Conservation (phyloP, 2,329 filamentous ascomycete species). For the Venturiaceae sp. region DNA sequence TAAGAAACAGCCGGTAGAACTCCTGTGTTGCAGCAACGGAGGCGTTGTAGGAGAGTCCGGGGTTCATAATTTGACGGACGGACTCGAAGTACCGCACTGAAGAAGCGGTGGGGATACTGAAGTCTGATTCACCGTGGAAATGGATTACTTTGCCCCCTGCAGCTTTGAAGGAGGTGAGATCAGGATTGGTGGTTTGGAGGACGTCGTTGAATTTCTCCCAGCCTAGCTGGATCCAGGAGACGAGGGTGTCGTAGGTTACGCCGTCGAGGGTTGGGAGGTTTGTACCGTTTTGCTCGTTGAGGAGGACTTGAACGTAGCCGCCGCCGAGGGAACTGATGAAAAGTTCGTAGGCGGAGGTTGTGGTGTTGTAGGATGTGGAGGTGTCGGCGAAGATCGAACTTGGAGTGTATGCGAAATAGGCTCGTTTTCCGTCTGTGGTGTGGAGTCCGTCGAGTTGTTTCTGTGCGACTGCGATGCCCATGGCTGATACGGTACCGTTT, state of each 20-base stretch:
- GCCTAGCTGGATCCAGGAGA: slow-evolving; percentile 43
- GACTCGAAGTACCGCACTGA: slow-evolving; percentile 47
- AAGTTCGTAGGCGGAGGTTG: slow-evolving; percentile 21
- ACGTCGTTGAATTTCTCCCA: slow-evolving; percentile 39
- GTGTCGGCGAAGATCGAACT: slow-evolving; percentile 23
- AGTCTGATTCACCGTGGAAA: slow-evolving; percentile 35
- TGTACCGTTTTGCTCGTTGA: slow-evolving; percentile 28
- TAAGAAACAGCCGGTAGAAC: slow-evolving; percentile 46
- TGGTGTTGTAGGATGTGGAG: slow-evolving; percentile 23
- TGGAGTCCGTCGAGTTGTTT: slow-evolving; percentile 26
- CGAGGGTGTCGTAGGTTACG: slow-evolving; percentile 47
- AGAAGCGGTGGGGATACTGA: slow-evolving; percentile 41
- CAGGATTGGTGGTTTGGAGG: slow-evolving; percentile 9
- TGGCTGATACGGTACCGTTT: slow-evolving; percentile 21
- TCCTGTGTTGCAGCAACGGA: slow-evolving; percentile 33
- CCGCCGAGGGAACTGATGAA: slow-evolving; percentile 23
- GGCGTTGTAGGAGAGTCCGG: slow-evolving; percentile 26
- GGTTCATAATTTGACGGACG: slow-evolving; percentile 42
- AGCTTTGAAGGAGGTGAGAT: slow-evolving; percentile 3
- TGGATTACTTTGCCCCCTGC: slow-evolving; percentile 10
- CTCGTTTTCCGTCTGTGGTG: slow-evolving; percentile 27
- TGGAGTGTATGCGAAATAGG: slow-evolving; percentile 31
- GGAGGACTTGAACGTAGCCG: slow-evolving; percentile 33
- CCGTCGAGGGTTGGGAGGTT: slow-evolving; percentile 33
- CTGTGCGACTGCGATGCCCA: slow-evolving; percentile 19